Conservation (phyloP, 352 stramenopile species). For the Pythium phragmitis region DNA sequence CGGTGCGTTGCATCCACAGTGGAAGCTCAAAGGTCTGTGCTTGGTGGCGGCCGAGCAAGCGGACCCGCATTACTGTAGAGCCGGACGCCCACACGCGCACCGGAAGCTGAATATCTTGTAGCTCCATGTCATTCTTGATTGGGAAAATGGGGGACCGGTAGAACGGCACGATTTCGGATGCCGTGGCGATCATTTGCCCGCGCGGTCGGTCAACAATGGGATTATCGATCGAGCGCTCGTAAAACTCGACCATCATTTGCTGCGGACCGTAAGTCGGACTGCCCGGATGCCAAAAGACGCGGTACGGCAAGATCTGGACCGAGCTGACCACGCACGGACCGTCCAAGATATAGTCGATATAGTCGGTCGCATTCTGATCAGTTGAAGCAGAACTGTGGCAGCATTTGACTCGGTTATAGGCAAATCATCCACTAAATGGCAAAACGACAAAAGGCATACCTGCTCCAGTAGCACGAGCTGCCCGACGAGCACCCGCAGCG, state of each 20-base stretch:
- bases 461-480: constrained; percentile 86
- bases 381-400: constrained; percentile 22
- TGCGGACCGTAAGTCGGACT: constrained; percentile 70
- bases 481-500: constrained; percentile 71
- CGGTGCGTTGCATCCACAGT: constrained; percentile 26
- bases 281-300: constrained; percentile 73
- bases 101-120: constrained; percentile 61
- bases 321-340: constrained; percentile 41
- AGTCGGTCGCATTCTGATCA: constrained; percentile 36
- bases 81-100: constrained; percentile 42
- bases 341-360: constrained; percentile 62
- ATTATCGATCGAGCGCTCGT: constrained; percentile 21
- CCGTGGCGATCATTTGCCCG: constrained; percentile 1
- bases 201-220: background rate
- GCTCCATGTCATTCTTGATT: constrained; percentile 70
- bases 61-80: constrained; percentile 53
- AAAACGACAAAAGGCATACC: constrained; percentile 21
- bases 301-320: constrained; percentile 68
- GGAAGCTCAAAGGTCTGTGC: constrained; percentile 72
- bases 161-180: constrained; percentile 6
- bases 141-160: constrained; percentile 41
- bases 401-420: constrained; percentile 1
- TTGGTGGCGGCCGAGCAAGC: constrained; percentile 67
- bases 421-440: background rate
- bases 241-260: constrained; percentile 74